Evolutionary conservation across 768 basidiomycete species (phyloP), one percentile per base, ranked within the genome.

Genomic region (Suillus americanus): DNA sequence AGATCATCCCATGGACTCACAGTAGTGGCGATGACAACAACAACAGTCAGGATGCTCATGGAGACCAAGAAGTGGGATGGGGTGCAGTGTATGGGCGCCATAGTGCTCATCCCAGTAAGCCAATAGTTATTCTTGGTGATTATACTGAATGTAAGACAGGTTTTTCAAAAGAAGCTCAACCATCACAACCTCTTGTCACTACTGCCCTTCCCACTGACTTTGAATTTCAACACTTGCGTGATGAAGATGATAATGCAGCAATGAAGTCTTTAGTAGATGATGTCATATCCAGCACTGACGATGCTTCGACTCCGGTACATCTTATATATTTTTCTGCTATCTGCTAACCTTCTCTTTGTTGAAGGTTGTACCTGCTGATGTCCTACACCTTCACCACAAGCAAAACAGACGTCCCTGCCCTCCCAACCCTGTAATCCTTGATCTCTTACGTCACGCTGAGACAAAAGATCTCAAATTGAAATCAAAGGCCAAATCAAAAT

Each of bases 1-100:
- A 45, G 45, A 45, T 45, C 45, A 45, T 45, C 8, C 45, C 45
- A 45, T 45, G 45, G 45, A 45, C 16, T 68, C 66, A 33, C 45
- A 46, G 40, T 46, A n/a, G 18, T 20, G n/a, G n/a, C 12, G 30
- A 37, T n/a, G 30, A 33, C 1, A 13, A 38, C 18, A 6, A 56
- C 0, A 6, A 16, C 1, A 14, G 14, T 8, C 28, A 56, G 28
- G 54, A 37, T 2, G 54, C 28, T 37, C 28, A 10, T 14, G 54
- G 28, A 37, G 54, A 56, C 14, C 18, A 56, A 13, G 54, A 56
- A 33, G 28, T 33, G 3, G n/a, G 37, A 12, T 33, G 54, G 54
- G 54, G 37, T 13, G 54, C 20, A 38, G 54, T 9, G 6, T 7
- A 56, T 23, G 28, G 28, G 28, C 18, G 5, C n/a, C 54, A 30